A percentile compares a stretch with the other conserved stretches of the same genome.
Conservation (phyloP, 1,139 yeast species). For the Geotrichum phurueaensis region DNA sequence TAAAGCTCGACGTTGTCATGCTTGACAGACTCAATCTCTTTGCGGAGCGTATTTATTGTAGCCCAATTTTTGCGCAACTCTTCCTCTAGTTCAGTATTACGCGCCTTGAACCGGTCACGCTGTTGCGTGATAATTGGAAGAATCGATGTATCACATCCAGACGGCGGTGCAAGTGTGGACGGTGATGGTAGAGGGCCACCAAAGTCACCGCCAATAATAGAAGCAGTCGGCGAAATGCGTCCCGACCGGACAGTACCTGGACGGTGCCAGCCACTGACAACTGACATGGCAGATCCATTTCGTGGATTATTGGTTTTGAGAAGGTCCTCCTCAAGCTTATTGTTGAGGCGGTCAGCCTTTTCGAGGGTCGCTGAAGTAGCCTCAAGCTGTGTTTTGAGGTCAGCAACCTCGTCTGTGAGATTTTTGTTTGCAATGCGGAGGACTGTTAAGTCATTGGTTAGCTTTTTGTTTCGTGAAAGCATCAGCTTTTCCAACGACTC, state of each 20-base stretch:
- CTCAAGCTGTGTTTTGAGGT: slow-evolving; percentile 39
- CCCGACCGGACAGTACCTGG: slow-evolving; percentile 18
- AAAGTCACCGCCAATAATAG: slow-evolving; percentile 27
- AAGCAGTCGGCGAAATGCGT: slow-evolving; percentile 40
- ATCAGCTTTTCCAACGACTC: slow-evolving; percentile 40
- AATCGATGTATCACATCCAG: slow-evolving; percentile 43
- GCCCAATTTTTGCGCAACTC: slow-evolving; percentile 59
- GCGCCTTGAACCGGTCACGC: slow-evolving; percentile 80
- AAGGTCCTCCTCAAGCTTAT: slow-evolving; percentile 67
- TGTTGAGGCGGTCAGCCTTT: slow-evolving; percentile 43
- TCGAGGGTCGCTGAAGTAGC: slow-evolving; percentile 41
- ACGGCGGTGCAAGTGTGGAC: slow-evolving; percentile 10
- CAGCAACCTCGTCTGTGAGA: slow-evolving; percentile 37
- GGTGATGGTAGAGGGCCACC: background rate
- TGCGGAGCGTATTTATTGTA: slow-evolving; percentile 52
- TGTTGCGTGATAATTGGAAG: slow-evolving; percentile 89
- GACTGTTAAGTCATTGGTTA: slow-evolving; percentile 55
- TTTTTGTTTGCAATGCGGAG: slow-evolving; percentile 50
- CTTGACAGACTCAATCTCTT: slow-evolving; percentile 60
- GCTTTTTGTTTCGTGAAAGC: slow-evolving; percentile 53
- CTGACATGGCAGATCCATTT: slow-evolving; percentile 41
- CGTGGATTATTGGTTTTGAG: slow-evolving; percentile 35
- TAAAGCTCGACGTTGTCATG: slow-evolving; percentile 73
- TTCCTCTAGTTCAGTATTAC: slow-evolving; percentile 77
- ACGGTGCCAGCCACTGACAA: slow-evolving; percentile 35